Base-by-base conservation (phyloP, 2,329 filamentous ascomycete species). In the Trichoderma atroviride region DNA sequence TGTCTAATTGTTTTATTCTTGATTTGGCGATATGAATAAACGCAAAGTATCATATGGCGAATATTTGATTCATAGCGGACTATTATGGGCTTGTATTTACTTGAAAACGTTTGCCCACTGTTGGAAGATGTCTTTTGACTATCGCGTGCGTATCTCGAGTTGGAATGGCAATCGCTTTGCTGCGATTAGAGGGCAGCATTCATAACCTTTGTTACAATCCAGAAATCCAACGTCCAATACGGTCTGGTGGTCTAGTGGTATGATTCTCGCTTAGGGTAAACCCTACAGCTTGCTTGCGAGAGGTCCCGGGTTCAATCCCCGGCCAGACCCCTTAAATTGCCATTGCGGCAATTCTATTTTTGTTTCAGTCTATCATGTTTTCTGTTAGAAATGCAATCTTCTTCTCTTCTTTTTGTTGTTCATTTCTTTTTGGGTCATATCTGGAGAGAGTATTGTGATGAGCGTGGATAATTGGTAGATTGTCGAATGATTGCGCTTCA, bases 261-360 rank as follows among this genome's bases (percentile, higher is more conserved):
- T 69, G 66, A 69, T 69, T 69, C 66, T 69, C 66, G 66, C 66
- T 69, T 69, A 62, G 66, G 66, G 66, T 56, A 56, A 43, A 62
- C 57, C 50, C 57, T 62, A 62, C 52, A 69, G 57, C 66, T 69
- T 56, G 22, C 33, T 50, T 82, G 80, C 80, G 80, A 81, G 80
- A 81, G 80, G 80, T 81, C 80, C 80, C 80, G 80, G 79, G 80
- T 81, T 82, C 80, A 80, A 82, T 81, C 79, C 80, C 79, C 80
- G 80, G 80, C 79, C 79, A 80, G 79, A 80, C 80, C 80, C 80
- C n/a, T 35, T 50, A 37, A 47, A 24, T 24, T 33, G 37, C 53
- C 11, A 14, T 9, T 16, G 33, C 11, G 19, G 57, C 27, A 47
- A 4, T 7, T 61, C 37, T 5, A 37, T n/a, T 50, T 62, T 56